These are phyloP conservation scores for Metarhizium humberi DNA, from an alignment of 2,329 filamentous ascomycete species.

Conservation along the genomic window DNA sequence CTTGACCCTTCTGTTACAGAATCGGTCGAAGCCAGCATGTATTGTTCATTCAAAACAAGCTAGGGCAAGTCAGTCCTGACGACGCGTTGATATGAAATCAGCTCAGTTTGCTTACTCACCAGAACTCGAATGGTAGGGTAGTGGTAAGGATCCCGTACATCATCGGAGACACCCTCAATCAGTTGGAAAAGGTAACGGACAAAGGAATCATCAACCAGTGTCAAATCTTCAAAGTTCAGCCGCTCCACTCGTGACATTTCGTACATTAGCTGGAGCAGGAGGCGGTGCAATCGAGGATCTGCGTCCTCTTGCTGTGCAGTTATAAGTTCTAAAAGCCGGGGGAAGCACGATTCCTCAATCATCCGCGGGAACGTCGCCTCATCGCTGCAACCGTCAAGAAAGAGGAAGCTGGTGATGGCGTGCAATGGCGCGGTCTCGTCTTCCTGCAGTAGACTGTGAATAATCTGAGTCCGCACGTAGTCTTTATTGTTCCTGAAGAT, in stretches of 20 bases:
- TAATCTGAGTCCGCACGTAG: conserved; percentile 87
- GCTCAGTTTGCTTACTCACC: conserved; percentile 42
- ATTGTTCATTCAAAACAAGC: conserved; percentile 96
- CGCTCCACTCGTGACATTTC: conserved; percentile 93
- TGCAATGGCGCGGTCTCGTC: conserved; percentile 75
- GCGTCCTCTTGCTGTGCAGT: conserved; percentile 52
- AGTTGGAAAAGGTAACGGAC: conserved; percentile 75
- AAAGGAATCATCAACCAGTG: conserved; percentile 72
- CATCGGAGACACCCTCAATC: conserved; percentile 79
- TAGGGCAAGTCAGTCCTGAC: conserved; percentile 27
- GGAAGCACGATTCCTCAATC: conserved; percentile 78
- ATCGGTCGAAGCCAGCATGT: conserved; percentile 70
- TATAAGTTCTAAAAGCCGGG: conserved; percentile 74
- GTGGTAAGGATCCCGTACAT: conserved; percentile 87
- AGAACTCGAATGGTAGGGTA: conserved; percentile 90
- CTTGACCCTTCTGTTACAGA: conserved; percentile 25
- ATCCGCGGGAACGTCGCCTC: conserved; percentile 77
- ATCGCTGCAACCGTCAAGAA: conserved; percentile 75
- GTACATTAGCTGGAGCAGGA: conserved; percentile 82
- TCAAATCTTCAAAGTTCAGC: conserved; percentile 65
- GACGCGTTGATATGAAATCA: neutral
- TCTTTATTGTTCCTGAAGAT: conserved; percentile 68
- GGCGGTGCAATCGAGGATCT: conserved; percentile 64
- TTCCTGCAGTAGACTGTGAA: conserved; percentile 79
- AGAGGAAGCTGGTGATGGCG: conserved; percentile 71